Percentiles rank a stretch among this genome's conserved stretches.
Evolutionary conservation across 768 basidiomycete genomes (phyloP).

Genomic region (Sarcodon aspratus): DNA sequence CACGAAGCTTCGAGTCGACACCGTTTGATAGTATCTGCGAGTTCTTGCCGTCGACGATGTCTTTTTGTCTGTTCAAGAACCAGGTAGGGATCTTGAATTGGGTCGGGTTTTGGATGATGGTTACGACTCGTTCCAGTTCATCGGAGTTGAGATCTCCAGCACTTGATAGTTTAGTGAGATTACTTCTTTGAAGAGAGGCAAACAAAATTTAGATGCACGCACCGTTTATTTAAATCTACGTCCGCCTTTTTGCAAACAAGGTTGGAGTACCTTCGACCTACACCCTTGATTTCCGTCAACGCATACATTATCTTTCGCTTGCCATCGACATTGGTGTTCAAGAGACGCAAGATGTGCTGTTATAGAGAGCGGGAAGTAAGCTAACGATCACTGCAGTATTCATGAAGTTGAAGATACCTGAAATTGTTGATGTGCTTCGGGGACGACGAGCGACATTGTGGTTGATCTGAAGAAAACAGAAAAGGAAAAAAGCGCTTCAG

Average conservation of each 20-base stretch:
- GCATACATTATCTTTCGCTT: constrained; percentile 99
- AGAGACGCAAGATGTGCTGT: constrained; percentile 96
- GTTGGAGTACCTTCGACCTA: constrained; percentile 97
- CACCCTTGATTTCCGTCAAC: constrained; percentile 99
- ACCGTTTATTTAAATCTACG: constrained; percentile 98
- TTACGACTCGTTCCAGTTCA: constrained; percentile 97
- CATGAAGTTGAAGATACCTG: constrained; percentile 41
- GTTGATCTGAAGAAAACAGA: background rate
- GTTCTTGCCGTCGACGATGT: constrained; percentile 95
- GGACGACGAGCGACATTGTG: constrained; percentile 93
- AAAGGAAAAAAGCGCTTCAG: background rate
- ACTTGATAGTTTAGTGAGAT: constrained; percentile 26
- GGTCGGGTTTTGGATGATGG: constrained; percentile 97
- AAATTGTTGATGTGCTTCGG: constrained; percentile 92
- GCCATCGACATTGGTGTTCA: constrained; percentile 99
- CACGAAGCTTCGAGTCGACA: constrained; percentile 96
- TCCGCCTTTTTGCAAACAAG: constrained; percentile 99
- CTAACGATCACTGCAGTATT: background rate
- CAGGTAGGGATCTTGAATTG: constrained; percentile 99
- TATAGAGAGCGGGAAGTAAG: constrained; percentile 1
- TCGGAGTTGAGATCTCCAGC: constrained; percentile 99
- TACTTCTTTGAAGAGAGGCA: background rate
- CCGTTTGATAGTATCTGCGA: constrained; percentile 92
- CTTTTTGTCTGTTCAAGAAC: constrained; percentile 99
- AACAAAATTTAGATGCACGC: constrained; percentile 17